phyloP scores from a whole-genome alignment of 345 rosid genomes.

The Anastatica hierochuntica region DNA sequence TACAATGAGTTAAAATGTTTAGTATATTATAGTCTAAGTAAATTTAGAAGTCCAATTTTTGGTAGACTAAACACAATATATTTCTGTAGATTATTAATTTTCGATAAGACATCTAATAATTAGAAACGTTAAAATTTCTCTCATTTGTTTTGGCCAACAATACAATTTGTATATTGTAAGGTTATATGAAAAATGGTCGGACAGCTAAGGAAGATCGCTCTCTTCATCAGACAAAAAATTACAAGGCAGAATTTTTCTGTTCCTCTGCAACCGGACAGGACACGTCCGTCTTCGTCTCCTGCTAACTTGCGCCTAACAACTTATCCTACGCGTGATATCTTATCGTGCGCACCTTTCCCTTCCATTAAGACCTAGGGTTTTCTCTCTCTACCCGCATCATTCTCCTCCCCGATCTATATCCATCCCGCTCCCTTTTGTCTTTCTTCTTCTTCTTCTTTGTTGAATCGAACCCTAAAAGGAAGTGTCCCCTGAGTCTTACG shows the following conservation, averaged over 20 bases:
- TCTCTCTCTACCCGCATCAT: constrained; percentile 9
- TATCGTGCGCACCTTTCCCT: not conserved
- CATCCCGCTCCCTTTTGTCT: too few species aligned
- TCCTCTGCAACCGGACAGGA: constrained; percentile 66
- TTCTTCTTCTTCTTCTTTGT: not conserved
- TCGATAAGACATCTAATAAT: too few species aligned
- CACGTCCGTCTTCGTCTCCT: constrained; percentile 21
- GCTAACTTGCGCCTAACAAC: constrained; percentile 16
- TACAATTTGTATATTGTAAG: too few species aligned
- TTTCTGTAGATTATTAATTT: too few species aligned
- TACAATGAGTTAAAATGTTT: too few species aligned
- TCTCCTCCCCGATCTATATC: constrained; percentile 12
- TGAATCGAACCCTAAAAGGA: constrained; percentile 11
- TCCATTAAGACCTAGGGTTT: constrained; percentile 22
- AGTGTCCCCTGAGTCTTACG: not conserved
- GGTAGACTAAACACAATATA: too few species aligned
- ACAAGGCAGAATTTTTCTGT: constrained; percentile 31
- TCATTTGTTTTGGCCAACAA: too few species aligned
- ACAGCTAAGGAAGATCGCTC: constrained; percentile 26
- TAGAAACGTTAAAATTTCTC: too few species aligned
- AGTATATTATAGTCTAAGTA: too few species aligned
- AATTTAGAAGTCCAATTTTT: too few species aligned
- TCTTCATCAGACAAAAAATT: constrained; percentile 23
- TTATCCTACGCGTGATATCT: constrained; percentile 10
- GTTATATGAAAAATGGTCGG: constrained; percentile 15